A percentile compares a stretch with the other conserved stretches of the same genome.
Evolutionary conservation across 208 protist genomes (phyloP).

Genomic region (Leishmania tropica): DNA sequence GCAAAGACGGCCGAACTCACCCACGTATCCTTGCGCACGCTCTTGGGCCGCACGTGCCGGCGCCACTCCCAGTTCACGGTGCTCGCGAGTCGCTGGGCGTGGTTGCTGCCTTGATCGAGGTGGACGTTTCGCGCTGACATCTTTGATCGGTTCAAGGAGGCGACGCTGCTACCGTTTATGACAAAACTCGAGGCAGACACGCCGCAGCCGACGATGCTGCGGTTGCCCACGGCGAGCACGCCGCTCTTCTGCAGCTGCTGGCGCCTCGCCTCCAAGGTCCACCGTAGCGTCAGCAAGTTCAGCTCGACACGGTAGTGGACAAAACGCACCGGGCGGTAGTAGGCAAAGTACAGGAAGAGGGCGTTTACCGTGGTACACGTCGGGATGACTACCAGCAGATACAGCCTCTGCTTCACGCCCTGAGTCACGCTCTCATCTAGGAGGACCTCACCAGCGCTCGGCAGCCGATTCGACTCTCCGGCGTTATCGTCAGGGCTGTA

Average conservation of each 20-base stretch:
- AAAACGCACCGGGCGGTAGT: constrained; percentile 76
- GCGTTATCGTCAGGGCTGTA: constrained; percentile 43
- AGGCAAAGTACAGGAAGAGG: constrained; percentile 70
- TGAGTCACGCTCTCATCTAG: constrained; percentile 32
- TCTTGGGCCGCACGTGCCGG: constrained; percentile 53
- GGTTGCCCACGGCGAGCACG: constrained; percentile 16
- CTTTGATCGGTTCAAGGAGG: neutral
- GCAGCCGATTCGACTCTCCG: constrained; percentile 37
- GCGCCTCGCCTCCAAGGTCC: constrained; percentile 29
- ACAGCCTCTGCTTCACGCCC: constrained; percentile 74
- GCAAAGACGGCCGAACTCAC: constrained; percentile 47
- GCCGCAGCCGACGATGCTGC: constrained; percentile 7
- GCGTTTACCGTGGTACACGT: constrained; percentile 40
- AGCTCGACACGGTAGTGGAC: constrained; percentile 73
- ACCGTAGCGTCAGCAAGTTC: constrained; percentile 44
- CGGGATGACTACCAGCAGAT: constrained; percentile 78
- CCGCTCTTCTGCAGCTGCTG: constrained; percentile 44
- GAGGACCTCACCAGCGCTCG: constrained; percentile 44
- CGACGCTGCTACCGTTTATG: constrained; percentile 2
- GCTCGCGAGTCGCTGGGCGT: constrained; percentile 14
- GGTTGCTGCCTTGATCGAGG: constrained; percentile 6
- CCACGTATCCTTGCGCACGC: constrained; percentile 48
- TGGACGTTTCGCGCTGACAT: neutral
- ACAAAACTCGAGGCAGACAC: constrained; percentile 12
- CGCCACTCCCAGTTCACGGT: constrained; percentile 30